Base-by-base conservation (phyloP, 78 protist genomes). In the Dictyostelium purpureum region DNA sequence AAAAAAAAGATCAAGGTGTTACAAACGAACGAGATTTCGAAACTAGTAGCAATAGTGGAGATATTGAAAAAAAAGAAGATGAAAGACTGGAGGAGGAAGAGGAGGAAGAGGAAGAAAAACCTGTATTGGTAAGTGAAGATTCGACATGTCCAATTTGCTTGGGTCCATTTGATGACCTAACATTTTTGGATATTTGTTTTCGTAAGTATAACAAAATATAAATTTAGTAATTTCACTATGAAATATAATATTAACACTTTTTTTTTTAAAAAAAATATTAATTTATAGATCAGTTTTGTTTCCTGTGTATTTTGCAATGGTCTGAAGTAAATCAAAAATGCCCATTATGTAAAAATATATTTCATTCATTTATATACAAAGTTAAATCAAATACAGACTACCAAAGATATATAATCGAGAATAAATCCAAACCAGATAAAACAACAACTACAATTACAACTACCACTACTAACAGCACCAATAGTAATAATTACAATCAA, bases 351-450 rank as follows among this genome's bases (percentile, higher is more conserved):
- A 85, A 85, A 59, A 33, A 45, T 47, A 43, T 14, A 18, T 85
- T 57, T 56, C 77, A 73, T n/a, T 85, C 91, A 7, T 45, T 85
- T 14, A 70, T 85, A 19, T 73, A 85, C 57, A 31, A 85, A 37
- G 91, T 85, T 10, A 85, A 85, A 59, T 85, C 91, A 24, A 85
- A 85, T 45, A 85, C 47, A 73, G 91, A 85, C 10, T 85, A 85
- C 59, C 56, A 70, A 73, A 70, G 91, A 73, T 65, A 70, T 43
- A 33, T 67, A 33, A 38, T 80, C 18, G 5, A 61, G 11, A 43
- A 43, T 12, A 31, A 54, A 45, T n/a, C n/a, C n/a, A 35, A 40
- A 28, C 54, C 11, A 76, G 40, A 3, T 77, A 66, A 6, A 47
- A 63, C 47, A 28, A 63, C 51, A 28, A n/a, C 57, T 18, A 81